Evolutionary conservation across 2,329 filamentous ascomycete species (phyloP).

Genomic region (Aplosporella prunicola): DNA sequence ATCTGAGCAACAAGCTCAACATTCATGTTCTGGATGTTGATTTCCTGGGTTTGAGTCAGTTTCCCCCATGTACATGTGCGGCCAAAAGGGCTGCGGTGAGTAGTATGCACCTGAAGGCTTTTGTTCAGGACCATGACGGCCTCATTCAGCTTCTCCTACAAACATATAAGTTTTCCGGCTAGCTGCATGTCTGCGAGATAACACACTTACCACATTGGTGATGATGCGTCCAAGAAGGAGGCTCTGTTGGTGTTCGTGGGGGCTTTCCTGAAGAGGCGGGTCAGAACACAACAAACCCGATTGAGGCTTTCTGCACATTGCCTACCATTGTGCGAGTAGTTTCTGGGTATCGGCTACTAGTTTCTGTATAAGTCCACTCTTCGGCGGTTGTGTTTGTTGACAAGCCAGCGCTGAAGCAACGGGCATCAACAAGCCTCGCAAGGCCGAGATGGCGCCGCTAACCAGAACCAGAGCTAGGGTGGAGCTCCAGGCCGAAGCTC

Average conservation of each 20-base stretch:
- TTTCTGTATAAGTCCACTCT: too few species aligned
- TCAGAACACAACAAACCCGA: constrained; percentile 2
- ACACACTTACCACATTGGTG: constrained; percentile 78
- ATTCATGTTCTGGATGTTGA: constrained; percentile 98
- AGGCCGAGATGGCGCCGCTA: constrained; percentile 1
- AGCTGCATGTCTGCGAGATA: too few species aligned
- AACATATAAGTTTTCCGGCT: too few species aligned
- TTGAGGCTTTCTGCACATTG: too few species aligned
- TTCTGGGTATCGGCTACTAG: too few species aligned
- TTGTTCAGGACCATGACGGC: constrained; percentile 88
- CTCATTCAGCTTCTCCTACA: constrained; percentile 92
- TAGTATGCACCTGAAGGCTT: constrained; percentile 55
- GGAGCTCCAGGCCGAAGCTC: neutral
- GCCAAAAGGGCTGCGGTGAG: neutral
- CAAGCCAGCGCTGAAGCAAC: constrained; percentile 1
- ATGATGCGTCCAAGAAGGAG: constrained; percentile 90
- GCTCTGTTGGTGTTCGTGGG: constrained; percentile 95
- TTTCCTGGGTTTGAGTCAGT: constrained; percentile 52
- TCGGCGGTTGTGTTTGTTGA: constrained; percentile 8
- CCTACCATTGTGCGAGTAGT: too few species aligned
- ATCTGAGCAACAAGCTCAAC: constrained; percentile 96
- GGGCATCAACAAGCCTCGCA: constrained; percentile 8
- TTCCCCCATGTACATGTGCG: too few species aligned
- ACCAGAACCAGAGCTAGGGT: constrained; percentile 1
- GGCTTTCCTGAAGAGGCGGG: constrained; percentile 60